A percentile compares a stretch with the other conserved stretches of the same genome.
These are phyloP conservation scores for Ilex paraguariensis DNA, from an alignment of 305 asterid genomes.

Conservation along the genomic window DNA sequence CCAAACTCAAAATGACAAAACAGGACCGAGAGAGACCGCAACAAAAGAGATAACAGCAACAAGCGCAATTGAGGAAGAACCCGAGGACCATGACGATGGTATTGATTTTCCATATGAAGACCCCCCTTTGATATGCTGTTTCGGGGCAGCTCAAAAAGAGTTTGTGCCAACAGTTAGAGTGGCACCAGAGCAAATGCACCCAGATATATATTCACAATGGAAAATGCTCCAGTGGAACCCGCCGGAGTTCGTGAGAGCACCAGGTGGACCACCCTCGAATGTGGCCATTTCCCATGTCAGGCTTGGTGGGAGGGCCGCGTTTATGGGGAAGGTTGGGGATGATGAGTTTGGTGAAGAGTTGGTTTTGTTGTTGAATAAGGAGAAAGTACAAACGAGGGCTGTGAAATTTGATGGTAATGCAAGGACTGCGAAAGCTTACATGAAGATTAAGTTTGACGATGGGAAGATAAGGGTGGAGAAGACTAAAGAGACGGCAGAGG, in stretches of 20 bases:
- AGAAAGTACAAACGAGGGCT: slow-evolving; percentile 82
- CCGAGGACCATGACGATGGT: slow-evolving; percentile 60
- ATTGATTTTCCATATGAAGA: slow-evolving; percentile 64
- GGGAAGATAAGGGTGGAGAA: slow-evolving; percentile 65
- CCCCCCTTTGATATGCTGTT: slow-evolving; percentile 85
- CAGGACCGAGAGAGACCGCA: neutral
- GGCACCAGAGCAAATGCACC: slow-evolving; percentile 71
- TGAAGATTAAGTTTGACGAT: slow-evolving; percentile 63
- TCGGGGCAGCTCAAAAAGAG: slow-evolving; percentile 82
- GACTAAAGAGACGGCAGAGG: slow-evolving; percentile 68
- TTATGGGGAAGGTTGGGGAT: slow-evolving; percentile 79
- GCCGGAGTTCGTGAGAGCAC: slow-evolving; percentile 85
- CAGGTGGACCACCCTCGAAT: slow-evolving; percentile 84
- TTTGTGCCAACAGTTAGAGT: slow-evolving; percentile 80
- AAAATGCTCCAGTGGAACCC: slow-evolving; percentile 97
- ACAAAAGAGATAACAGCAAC: neutral
- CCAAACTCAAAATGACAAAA: slow-evolving; percentile 16
- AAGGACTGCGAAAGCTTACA: slow-evolving; percentile 47
- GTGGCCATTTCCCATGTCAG: slow-evolving; percentile 84
- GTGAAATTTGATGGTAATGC: slow-evolving; percentile 47
- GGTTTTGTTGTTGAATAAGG: slow-evolving; percentile 72
- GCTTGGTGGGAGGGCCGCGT: slow-evolving; percentile 93
- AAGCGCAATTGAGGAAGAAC: slow-evolving; percentile 27
- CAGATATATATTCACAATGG: slow-evolving; percentile 89
- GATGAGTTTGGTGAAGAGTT: slow-evolving; percentile 76